These are phyloP conservation scores for Suillus weaverae DNA, from an alignment of 768 basidiomycete genomes.

Conservation along the genomic window DNA sequence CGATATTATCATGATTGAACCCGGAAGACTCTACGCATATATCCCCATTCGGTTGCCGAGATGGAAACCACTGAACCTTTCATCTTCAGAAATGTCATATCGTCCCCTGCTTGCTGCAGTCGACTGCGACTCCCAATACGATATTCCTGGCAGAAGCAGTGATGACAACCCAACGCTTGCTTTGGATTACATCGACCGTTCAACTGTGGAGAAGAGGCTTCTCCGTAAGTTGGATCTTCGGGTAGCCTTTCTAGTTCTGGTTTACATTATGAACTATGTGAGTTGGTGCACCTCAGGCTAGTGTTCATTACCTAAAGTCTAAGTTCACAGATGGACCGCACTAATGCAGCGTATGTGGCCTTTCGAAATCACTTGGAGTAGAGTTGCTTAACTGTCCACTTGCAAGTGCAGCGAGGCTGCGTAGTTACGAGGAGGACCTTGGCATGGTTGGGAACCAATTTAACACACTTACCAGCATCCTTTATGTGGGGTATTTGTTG, in stretches of 20 bases:
- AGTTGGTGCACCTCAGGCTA: slow-evolving; percentile 14
- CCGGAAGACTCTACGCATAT: not conserved
- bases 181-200: slow-evolving; percentile 17
- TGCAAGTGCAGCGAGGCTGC: slow-evolving; percentile 63
- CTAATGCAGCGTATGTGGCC: slow-evolving; percentile 55
- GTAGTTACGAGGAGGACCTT: slow-evolving; percentile 70
- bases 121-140: not conserved
- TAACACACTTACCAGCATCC: slow-evolving; percentile 63
- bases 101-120: not conserved
- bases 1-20: not conserved
- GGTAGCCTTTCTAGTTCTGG: slow-evolving; percentile 43
- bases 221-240: slow-evolving; percentile 44
- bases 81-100: not conserved
- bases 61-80: not conserved
- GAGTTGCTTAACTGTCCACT: not conserved
- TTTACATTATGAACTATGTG: slow-evolving; percentile 50
- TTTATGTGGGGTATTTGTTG: slow-evolving; percentile 68
- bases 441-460: slow-evolving; percentile 59
- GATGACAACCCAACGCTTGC: not conserved
- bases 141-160: not conserved
- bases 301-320: slow-evolving; percentile 4
- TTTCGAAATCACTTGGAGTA: not conserved
- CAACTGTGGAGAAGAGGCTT: slow-evolving; percentile 45
- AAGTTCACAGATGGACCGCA: slow-evolving; percentile 56
- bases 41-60: not conserved